Conservation (phyloP, 768 basidiomycete species). For the Tricholoma terreum region DNA sequence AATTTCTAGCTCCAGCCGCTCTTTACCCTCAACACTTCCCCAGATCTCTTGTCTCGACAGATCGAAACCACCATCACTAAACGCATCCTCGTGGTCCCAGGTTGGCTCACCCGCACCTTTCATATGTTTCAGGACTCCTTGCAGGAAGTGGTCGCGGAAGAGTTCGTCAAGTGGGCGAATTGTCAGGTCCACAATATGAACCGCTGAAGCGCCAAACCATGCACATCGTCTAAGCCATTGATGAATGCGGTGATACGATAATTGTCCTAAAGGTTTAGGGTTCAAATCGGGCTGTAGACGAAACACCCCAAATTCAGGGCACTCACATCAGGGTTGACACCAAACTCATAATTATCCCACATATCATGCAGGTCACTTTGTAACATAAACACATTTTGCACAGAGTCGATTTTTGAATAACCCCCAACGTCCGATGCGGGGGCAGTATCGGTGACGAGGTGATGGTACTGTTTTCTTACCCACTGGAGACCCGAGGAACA, state of each 20-base stretch:
- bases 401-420: conserved; percentile 17
- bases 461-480: conserved; percentile 14
- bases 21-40: conserved; percentile 7
- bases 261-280: conserved; percentile 20
- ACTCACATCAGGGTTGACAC: conserved; percentile 19
- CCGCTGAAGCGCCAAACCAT: conserved; percentile 21
- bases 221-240: conserved; percentile 22
- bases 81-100: conserved; percentile 4
- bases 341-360: conserved; percentile 22
- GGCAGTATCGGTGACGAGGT: conserved; percentile 14
- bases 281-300: background rate
- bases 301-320: background rate
- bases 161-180: conserved; percentile 5
- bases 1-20: conserved; percentile 7
- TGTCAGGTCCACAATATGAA: conserved; percentile 21
- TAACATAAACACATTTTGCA: conserved; percentile 18
- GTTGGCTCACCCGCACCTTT: background rate
- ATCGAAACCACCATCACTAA: conserved; percentile 7
- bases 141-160: conserved; percentile 5
- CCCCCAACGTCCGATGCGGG: background rate
- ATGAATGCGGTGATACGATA: conserved; percentile 28
- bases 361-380: conserved; percentile 16
- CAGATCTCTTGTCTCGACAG: conserved; percentile 8
- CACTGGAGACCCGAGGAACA: conserved; percentile 13
- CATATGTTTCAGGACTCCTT: background rate